Evolutionary conservation across 2,329 filamentous ascomycete genomes (phyloP).

Genomic region (Sporothrix dimorphospora): DNA sequence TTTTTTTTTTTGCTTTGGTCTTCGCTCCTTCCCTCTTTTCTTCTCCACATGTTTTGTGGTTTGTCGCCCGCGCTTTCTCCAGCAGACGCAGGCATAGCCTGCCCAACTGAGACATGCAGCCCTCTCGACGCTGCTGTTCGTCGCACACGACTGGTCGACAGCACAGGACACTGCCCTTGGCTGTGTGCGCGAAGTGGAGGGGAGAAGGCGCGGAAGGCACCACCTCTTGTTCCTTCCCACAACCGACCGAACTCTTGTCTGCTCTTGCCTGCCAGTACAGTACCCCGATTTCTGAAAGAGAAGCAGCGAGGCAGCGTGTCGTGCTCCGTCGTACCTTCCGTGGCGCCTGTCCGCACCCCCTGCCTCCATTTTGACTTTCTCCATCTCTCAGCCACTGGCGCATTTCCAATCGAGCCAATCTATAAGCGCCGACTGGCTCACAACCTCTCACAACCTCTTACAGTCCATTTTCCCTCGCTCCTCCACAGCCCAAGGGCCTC

Average conservation of each 20-base stretch:
- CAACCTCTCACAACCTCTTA: slow-evolving; percentile 11
- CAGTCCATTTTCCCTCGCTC: neutral
- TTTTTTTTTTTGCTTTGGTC: neutral
- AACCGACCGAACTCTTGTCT: neutral
- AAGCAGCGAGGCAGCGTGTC: neutral
- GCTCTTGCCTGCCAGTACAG: neutral
- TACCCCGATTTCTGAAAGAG: neutral
- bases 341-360: neutral
- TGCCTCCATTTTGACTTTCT: neutral
- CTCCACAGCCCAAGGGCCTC: neutral
- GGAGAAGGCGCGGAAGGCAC: neutral
- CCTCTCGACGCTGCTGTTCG: neutral
- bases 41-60: neutral
- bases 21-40: neutral
- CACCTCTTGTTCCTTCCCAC: neutral
- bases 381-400: slow-evolving; percentile 18
- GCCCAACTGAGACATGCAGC: slow-evolving; percentile 26
- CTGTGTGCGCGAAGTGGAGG: slow-evolving; percentile 18
- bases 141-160: slow-evolving; percentile 26
- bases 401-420: slow-evolving; percentile 22
- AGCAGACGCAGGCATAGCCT: slow-evolving; percentile 5
- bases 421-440: slow-evolving; percentile 27
- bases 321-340: slow-evolving; percentile 4
- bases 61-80: neutral
- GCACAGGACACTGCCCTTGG: slow-evolving; percentile 21